Base-by-base conservation (phyloP, 108 stramenopile species). In the Nannochloropsis salina region DNA sequence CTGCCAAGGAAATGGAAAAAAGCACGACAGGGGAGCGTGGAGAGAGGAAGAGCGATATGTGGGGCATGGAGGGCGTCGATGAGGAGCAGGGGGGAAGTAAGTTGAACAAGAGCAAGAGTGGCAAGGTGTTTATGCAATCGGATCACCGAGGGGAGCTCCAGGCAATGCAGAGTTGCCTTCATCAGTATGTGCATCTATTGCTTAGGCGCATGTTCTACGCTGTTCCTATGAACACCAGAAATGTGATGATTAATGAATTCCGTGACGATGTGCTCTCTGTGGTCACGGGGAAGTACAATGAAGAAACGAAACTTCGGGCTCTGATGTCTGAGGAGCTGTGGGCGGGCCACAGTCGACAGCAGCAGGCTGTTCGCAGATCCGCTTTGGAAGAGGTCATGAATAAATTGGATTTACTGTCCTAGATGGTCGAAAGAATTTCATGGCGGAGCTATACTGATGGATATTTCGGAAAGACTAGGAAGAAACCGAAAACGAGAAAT, bases 101-200 rank as follows among this genome's bases (percentile, higher is more conserved):
- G 31, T 31, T 31, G 31, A 31, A 31, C 31, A 31, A 31, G 31
- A 31, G 31, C 20, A 74, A n/a, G 61, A 15, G 61, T 15, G 61
- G 61, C 61, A 74, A 74, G 61, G 61, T 74, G 61, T 74, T 74
- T 74, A n/a, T 74, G 61, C 61, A 74, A n/a, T 74, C 61, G 61
- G n/a, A n/a, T n/a, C 61, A 74, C 6, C n/a, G 20, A n/a, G n/a
- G 6, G 8, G 61, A 74, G 61, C 61, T 74, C 20, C 61, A 74
- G 61, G 61, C n/a, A n/a, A 74, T 74, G 61, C 61, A 74, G 61
- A n/a, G 61, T n/a, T n/a, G 20, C 20, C 61, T 74, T 74, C 61
- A 74, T 74, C n/a, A 74, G 20, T 74, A 74, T 74, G 61, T 74
- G 61, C 61, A 74, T 15, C n/a, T 74, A n/a, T 8, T 74, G 8